Conservation (phyloP, 345 rosid genomes). For the Anastatica hierochuntica region DNA sequence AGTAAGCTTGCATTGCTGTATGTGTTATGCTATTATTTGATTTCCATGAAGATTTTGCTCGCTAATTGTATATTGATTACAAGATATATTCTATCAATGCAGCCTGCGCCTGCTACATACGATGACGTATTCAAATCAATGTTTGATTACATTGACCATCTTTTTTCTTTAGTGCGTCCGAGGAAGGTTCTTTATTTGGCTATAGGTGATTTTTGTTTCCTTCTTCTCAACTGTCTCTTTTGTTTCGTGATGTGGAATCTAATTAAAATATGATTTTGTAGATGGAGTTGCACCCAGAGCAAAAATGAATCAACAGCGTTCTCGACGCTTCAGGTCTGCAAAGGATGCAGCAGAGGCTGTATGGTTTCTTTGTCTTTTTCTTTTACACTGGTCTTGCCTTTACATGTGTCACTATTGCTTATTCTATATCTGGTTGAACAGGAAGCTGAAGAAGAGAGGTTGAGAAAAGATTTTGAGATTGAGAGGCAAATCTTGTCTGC, state of each 20-base stretch:
- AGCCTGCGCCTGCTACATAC: conserved; percentile 91
- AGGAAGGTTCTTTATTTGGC: conserved; percentile 95
- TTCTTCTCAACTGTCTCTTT: neutral
- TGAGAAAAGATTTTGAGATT: conserved; percentile 69
- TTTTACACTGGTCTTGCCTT: neutral
- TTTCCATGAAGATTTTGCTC: neutral
- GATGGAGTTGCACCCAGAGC: conserved; percentile 99
- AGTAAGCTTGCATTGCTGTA: neutral
- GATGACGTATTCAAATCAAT: conserved; percentile 80
- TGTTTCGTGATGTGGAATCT: neutral
- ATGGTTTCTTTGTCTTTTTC: conserved; percentile 21
- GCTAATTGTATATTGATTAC: neutral
- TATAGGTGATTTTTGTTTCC: conserved; percentile 49
- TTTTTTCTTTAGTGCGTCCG: conserved; percentile 81
- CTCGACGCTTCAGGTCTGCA: conserved; percentile 93
- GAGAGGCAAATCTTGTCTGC: conserved; percentile 48
- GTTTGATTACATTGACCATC: conserved; percentile 88
- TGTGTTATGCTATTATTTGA: neutral
- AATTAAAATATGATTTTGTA: conserved; percentile 21
- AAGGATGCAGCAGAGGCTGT: conserved; percentile 96
- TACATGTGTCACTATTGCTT: neutral
- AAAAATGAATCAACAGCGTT: conserved; percentile 97
- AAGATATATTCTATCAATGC: conserved; percentile 22
- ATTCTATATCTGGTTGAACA: conserved; percentile 17
- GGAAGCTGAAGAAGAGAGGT: conserved; percentile 93